Conservation (phyloP, 768 basidiomycete genomes). For the Nidularia pulvinata region DNA sequence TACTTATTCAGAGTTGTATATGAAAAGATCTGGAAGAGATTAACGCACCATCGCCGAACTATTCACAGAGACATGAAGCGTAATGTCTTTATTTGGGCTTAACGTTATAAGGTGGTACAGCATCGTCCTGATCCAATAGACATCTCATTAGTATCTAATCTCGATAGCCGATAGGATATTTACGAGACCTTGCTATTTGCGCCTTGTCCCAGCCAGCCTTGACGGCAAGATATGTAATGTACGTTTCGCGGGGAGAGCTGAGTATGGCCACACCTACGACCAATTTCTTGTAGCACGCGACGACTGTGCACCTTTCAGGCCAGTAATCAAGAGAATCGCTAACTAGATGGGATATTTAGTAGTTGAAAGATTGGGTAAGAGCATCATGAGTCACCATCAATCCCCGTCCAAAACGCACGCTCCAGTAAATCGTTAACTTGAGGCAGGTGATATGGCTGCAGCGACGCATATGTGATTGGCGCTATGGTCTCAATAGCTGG, state of each 20-base stretch:
- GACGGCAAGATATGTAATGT: conserved; percentile 83
- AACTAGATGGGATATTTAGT: conserved; percentile 36
- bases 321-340: conserved; percentile 66
- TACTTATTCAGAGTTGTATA: too few relatives aligned
- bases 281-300: conserved; percentile 68
- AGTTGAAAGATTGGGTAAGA: conserved; percentile 3
- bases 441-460: conserved; percentile 56
- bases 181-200: conserved; percentile 68
- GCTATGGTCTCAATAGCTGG: conserved; percentile 34
- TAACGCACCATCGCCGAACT: conserved; percentile 73
- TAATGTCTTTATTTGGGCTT: conserved; percentile 78
- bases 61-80: conserved; percentile 80
- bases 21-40: too few relatives aligned
- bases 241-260: conserved; percentile 79
- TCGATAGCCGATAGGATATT: conserved; percentile 1
- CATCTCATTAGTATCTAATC: neutral
- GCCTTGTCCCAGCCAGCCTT: conserved; percentile 81
- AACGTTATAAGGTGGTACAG: conserved; percentile 72
- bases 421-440: conserved; percentile 75
- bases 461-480: conserved; percentile 64
- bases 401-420: conserved; percentile 75
- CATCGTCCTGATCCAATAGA: conserved; percentile 54
- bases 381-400: conserved; percentile 51
- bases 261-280: conserved; percentile 77
- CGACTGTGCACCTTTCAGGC: conserved; percentile 75